Conservation (phyloP, 179 eudicot genomes). For the Silene noctiflora region DNA sequence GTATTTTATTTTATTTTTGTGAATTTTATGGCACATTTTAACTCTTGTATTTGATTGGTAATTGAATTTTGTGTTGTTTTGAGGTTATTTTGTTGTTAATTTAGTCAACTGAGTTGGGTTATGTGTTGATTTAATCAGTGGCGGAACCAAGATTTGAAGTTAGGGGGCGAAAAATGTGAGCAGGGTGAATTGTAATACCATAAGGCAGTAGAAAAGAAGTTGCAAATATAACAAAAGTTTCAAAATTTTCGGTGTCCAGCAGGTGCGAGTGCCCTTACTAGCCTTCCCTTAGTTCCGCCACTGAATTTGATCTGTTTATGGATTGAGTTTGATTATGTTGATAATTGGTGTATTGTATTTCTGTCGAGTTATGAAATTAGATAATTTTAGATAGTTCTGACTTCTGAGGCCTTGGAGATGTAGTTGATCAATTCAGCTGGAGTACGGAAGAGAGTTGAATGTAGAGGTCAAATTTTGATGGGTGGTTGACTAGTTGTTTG, state of each 20-base stretch:
- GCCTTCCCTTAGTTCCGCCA: too few relatives aligned
- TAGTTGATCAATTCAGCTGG: slow-evolving; percentile 21
- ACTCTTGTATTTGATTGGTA: slow-evolving; percentile 21
- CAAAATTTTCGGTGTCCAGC: too few relatives aligned
- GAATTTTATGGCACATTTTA: slow-evolving; percentile 9
- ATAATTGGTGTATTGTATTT: neutral
- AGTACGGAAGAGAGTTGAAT: neutral
- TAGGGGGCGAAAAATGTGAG: too few relatives aligned
- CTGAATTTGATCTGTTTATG: neutral
- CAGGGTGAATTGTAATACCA: too few relatives aligned
- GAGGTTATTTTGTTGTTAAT: neutral
- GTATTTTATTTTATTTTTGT: slow-evolving; percentile 3
- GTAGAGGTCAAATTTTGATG: slow-evolving; percentile 11
- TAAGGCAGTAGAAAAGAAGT: too few relatives aligned
- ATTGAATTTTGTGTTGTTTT: slow-evolving; percentile 12
- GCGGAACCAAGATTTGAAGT: too few relatives aligned
- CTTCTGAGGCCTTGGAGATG: neutral
- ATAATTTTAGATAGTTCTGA: neutral
- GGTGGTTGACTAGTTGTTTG: slow-evolving; percentile 6
- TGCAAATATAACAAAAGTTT: too few relatives aligned
- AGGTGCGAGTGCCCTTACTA: too few relatives aligned
- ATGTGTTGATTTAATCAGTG: neutral
- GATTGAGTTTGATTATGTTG: neutral
- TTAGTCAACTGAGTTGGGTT: neutral
- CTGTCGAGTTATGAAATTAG: neutral